phyloP scores from a whole-genome alignment of 331 rosid genomes.

The Acacia pycnantha region DNA sequence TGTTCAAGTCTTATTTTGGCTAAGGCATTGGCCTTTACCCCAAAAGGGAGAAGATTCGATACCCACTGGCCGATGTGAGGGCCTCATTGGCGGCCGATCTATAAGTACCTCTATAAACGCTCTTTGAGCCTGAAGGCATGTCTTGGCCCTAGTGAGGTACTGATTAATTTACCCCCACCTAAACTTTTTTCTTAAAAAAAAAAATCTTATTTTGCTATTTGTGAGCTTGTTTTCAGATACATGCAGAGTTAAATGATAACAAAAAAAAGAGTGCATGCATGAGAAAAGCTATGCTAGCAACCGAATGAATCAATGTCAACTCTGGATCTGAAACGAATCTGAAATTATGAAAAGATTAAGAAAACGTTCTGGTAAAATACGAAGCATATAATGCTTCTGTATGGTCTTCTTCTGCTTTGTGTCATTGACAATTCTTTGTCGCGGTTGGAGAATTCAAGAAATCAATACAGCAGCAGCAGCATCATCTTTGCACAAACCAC shows the following conservation, averaged over 20 bases:
- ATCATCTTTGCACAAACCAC: conserved; percentile 65
- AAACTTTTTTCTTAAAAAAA: too few species aligned
- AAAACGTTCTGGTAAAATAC: background rate
- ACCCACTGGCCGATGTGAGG: too few species aligned
- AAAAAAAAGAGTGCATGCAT: background rate
- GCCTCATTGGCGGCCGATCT: too few species aligned
- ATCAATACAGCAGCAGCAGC: conserved; percentile 46
- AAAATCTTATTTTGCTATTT: background rate
- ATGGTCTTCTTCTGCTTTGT: background rate
- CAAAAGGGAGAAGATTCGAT: too few species aligned
- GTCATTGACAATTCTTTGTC: conserved; percentile 9
- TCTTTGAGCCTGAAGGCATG: too few species aligned
- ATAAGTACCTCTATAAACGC: too few species aligned
- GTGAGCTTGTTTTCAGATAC: background rate
- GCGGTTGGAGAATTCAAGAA: conserved; percentile 29
- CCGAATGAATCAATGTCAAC: background rate
- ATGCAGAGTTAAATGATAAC: background rate
- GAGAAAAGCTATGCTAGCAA: background rate
- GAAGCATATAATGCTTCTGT: background rate
- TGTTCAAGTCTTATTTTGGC: background rate
- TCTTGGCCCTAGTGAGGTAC: too few species aligned
- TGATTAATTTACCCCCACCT: too few species aligned
- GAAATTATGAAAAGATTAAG: background rate
- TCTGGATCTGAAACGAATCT: background rate
- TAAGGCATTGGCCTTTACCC: too few species aligned